Percentiles rank a stretch among this genome's conserved stretches.
phyloP scores from a whole-genome alignment of 1,284 basidiomycete species.

The Ustilago trichophora region DNA sequence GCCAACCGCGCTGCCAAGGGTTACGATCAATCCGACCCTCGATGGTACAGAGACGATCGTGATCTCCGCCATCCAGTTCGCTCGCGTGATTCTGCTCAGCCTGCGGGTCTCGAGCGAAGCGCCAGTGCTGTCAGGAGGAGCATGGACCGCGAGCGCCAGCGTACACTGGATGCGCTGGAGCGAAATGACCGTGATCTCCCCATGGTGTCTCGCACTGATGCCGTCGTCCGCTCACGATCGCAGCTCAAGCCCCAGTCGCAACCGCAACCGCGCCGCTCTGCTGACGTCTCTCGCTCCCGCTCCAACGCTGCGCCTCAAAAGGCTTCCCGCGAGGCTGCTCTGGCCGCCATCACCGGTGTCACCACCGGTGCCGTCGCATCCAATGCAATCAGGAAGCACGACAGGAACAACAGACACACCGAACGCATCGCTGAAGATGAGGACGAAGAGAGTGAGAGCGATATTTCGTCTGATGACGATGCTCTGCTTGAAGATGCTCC shows the following conservation, averaged over 20 bases:
- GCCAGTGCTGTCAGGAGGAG: constrained; percentile 31
- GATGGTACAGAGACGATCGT: constrained; percentile 37
- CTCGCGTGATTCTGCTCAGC: neutral
- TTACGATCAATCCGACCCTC: constrained; percentile 32
- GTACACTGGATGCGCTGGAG: constrained; percentile 29
- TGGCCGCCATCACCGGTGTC: constrained; percentile 42
- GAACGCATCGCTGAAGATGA: constrained; percentile 2
- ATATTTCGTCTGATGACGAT: constrained; percentile 23
- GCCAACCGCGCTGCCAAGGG: constrained; percentile 24
- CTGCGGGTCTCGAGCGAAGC: constrained; percentile 16
- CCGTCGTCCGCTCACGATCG: constrained; percentile 19
- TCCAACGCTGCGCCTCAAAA: constrained; percentile 10
- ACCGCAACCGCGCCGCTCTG: constrained; percentile 2
- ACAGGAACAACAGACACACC: no score
- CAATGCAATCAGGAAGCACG: constrained; percentile 13
- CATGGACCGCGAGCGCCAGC: constrained; percentile 34
- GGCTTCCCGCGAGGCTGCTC: constrained; percentile 37
- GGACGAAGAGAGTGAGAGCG: constrained; percentile 9
- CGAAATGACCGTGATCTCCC: constrained; percentile 18
- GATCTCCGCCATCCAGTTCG: constrained; percentile 9
- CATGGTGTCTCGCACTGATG: constrained; percentile 23
- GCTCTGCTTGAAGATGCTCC: constrained; percentile 24
- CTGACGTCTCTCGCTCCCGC: constrained; percentile 11
- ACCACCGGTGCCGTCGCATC: constrained; percentile 15
- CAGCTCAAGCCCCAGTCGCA: constrained; percentile 1